phyloP scores from a whole-genome alignment of 495 filamentous ascomycete genomes.

The Aspergillus affinis region DNA sequence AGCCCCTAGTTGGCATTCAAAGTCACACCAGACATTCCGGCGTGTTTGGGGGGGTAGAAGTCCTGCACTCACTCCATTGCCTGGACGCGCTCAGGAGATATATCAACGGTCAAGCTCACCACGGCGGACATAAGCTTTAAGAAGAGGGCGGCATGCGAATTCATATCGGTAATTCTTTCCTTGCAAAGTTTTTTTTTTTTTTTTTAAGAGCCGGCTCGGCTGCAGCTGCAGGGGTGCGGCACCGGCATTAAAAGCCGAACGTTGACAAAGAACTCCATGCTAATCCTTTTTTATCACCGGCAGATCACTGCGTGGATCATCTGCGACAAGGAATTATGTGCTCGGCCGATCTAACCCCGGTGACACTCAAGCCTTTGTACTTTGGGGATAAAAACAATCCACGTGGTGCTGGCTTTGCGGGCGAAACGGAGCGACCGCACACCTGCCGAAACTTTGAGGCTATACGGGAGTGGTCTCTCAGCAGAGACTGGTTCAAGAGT shows the following conservation, averaged over 20 bases:
- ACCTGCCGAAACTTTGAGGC: constrained; percentile 4
- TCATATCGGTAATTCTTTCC: neutral
- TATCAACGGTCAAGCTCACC: neutral
- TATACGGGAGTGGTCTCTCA: neutral
- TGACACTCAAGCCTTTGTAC: constrained; percentile 1
- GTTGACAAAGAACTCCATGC: too few relatives aligned
- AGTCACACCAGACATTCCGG: neutral
- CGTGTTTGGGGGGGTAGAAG: constrained; percentile 1
- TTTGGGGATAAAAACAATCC: neutral
- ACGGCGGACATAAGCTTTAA: too few relatives aligned
- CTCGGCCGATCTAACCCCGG: constrained; percentile 10
- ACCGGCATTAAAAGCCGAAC: too few relatives aligned
- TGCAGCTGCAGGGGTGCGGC: too few relatives aligned
- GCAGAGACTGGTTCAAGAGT: neutral
- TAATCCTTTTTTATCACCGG: too few relatives aligned
- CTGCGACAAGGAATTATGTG: constrained; percentile 19
- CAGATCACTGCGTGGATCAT: constrained; percentile 10
- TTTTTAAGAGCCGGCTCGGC: too few relatives aligned
- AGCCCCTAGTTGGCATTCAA: neutral
- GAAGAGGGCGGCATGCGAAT: too few relatives aligned
- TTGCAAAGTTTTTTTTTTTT: too few relatives aligned
- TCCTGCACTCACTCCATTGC: constrained; percentile 8
- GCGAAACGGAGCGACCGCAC: constrained; percentile 6
- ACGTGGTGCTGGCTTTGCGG: neutral
- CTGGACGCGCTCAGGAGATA: constrained; percentile 2